Percentiles rank a stretch among this genome's conserved stretches.
Conservation (phyloP, 2,329 filamentous ascomycete species). For the Fusarium foetens region DNA sequence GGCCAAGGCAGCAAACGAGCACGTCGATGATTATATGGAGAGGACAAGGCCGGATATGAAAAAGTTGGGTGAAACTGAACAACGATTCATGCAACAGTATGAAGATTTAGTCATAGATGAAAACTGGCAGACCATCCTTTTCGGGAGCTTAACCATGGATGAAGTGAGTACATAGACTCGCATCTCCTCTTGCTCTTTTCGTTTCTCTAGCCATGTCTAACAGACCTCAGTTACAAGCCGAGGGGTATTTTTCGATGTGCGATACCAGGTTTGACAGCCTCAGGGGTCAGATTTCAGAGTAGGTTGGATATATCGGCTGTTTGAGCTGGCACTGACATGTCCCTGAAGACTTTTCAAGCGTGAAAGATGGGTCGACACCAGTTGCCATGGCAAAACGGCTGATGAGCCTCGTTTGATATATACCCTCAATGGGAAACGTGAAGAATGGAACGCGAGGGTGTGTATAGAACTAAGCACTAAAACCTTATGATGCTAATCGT, state of each 20-base stretch:
- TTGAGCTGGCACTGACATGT: neutral
- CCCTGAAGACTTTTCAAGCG: constrained; percentile 22
- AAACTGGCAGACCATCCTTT: constrained; percentile 46
- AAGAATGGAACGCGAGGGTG: constrained; percentile 42
- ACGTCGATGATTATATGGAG: constrained; percentile 38
- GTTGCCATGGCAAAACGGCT: neutral
- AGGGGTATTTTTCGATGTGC: constrained; percentile 39
- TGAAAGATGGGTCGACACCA: constrained; percentile 21
- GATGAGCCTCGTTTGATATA: constrained; percentile 28
- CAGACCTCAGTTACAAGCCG: constrained; percentile 36
- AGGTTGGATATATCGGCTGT: neutral
- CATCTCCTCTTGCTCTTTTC: neutral
- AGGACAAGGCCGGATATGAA: constrained; percentile 13
- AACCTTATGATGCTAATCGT: neutral
- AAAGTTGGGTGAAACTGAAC: constrained; percentile 18
- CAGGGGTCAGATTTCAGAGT: constrained; percentile 41
- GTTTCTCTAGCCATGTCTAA: neutral
- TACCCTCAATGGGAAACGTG: constrained; percentile 32
- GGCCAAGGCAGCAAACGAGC: constrained; percentile 13
- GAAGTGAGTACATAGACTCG: constrained; percentile 35
- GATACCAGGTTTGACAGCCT: constrained; percentile 20
- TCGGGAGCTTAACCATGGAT: constrained; percentile 47
- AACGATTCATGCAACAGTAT: constrained; percentile 37
- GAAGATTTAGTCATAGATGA: constrained; percentile 45
- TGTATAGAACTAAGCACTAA: neutral